Conservation (phyloP, 352 stramenopile species). For the Lagenidium sp. region DNA sequence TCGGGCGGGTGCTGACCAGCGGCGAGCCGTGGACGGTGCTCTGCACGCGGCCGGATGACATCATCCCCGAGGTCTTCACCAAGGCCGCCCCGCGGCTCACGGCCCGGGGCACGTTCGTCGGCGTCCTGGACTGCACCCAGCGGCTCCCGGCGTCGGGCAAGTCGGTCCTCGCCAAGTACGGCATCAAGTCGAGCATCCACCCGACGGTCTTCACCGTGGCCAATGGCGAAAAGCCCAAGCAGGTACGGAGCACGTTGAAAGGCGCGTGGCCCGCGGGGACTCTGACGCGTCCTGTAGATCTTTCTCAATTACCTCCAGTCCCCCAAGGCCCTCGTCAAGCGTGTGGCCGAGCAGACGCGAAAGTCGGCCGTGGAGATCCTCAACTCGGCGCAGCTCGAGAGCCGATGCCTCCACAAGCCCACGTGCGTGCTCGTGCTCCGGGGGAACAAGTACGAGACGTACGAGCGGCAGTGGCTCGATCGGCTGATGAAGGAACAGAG, state of each 20-base stretch:
- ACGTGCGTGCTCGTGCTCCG: slow-evolving; percentile 62
- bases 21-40: slow-evolving; percentile 79
- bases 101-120: slow-evolving; percentile 42
- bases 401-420: slow-evolving; percentile 50
- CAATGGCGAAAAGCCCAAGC: slow-evolving; percentile 65
- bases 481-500: slow-evolving; percentile 46
- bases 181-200: slow-evolving; percentile 43
- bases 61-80: slow-evolving; percentile 63
- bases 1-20: slow-evolving; percentile 67
- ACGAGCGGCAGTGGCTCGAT: slow-evolving; percentile 71
- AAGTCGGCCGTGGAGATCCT: slow-evolving; percentile 49
- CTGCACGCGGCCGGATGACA: slow-evolving; percentile 53
- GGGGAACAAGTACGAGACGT: slow-evolving; percentile 35
- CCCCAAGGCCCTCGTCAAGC: slow-evolving; percentile 44
- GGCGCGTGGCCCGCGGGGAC: not conserved
- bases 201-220: slow-evolving; percentile 76
- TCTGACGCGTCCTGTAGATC: no score
- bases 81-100: slow-evolving; percentile 50
- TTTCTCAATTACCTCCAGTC: slow-evolving; percentile 60
- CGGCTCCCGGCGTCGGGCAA: slow-evolving; percentile 39
- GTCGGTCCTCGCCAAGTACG: slow-evolving; percentile 47
- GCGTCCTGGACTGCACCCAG: slow-evolving; percentile 71
- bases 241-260: slow-evolving; percentile 17
- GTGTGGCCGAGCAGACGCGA: slow-evolving; percentile 40
- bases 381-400: slow-evolving; percentile 53